phyloP scores from a whole-genome alignment of 192 early-diverging fungal species.

The Podila verticillata region DNA sequence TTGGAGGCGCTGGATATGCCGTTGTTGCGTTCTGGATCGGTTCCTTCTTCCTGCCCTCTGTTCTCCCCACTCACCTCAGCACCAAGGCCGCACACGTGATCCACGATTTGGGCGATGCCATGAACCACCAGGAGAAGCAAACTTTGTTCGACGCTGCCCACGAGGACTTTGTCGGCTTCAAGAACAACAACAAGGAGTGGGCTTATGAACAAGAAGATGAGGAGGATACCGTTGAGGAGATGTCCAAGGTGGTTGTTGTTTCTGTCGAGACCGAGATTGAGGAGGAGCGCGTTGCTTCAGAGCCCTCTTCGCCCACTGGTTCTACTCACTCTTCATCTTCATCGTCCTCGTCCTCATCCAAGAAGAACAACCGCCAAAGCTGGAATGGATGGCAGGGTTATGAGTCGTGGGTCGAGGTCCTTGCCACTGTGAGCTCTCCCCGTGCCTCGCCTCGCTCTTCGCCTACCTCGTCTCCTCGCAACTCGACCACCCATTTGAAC shows the following conservation, averaged over 20 bases:
- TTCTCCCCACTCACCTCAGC: slow-evolving; percentile 38
- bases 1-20: slow-evolving; percentile 73
- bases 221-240: neutral
- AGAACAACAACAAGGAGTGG: slow-evolving; percentile 17
- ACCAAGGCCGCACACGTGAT: slow-evolving; percentile 43
- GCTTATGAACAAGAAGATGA: slow-evolving; percentile 6
- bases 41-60: slow-evolving; percentile 54
- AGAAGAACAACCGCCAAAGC: slow-evolving; percentile 37
- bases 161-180: slow-evolving; percentile 46
- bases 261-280: slow-evolving; percentile 14
- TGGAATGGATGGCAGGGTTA: slow-evolving; percentile 53
- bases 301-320: slow-evolving; percentile 26
- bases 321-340: neutral
- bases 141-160: slow-evolving; percentile 33
- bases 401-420: slow-evolving; percentile 44
- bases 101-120: slow-evolving; percentile 45
- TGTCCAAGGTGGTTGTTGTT: slow-evolving; percentile 1
- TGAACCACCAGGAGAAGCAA: slow-evolving; percentile 44
- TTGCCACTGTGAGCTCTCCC: slow-evolving; percentile 35
- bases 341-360: neutral
- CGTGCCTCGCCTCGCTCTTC: slow-evolving; percentile 31
- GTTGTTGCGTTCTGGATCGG: slow-evolving; percentile 64
- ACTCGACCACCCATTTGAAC: slow-evolving; percentile 19
- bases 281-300: slow-evolving; percentile 22
- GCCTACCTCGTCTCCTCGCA: slow-evolving; percentile 30